Evolutionary conservation across 345 rosid genomes (phyloP).

Genomic region (Citrus maxima): DNA sequence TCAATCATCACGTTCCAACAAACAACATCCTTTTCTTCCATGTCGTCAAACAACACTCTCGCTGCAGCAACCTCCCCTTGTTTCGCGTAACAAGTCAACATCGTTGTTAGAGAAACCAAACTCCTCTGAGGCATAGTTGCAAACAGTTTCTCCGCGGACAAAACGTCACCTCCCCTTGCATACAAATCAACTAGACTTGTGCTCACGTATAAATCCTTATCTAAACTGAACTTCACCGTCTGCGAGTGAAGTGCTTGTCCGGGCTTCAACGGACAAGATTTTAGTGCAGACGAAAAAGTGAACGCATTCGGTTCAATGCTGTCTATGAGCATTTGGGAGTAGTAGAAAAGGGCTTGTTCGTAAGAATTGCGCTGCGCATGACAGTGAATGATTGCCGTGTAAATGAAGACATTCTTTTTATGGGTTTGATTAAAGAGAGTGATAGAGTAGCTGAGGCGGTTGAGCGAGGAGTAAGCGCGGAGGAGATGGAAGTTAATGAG

Average conservation of each 20-base stretch:
- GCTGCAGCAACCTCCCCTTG: conserved; percentile 50
- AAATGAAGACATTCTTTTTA: conserved; percentile 53
- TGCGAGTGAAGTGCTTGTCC: conserved; percentile 51
- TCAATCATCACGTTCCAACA: conserved; percentile 80
- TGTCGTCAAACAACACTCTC: conserved; percentile 47
- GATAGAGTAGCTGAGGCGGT: conserved; percentile 45
- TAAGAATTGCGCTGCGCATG: conserved; percentile 38
- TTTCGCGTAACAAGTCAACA: conserved; percentile 72
- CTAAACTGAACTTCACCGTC: conserved; percentile 57
- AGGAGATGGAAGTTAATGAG: conserved; percentile 75
- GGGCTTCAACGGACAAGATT: conserved; percentile 45
- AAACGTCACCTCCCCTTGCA: conserved; percentile 54
- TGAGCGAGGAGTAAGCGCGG: conserved; percentile 69
- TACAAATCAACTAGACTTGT: conserved; percentile 67
- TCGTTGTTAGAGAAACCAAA: conserved; percentile 61
- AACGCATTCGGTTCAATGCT: conserved; percentile 56
- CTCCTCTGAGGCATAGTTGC: conserved; percentile 58
- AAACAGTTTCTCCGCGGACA: conserved; percentile 60
- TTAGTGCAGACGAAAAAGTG: conserved; percentile 70
- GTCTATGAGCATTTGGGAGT: conserved; percentile 44
- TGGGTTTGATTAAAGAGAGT: conserved; percentile 47
- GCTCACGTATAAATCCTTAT: conserved; percentile 56
- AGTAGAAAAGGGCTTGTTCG: conserved; percentile 42
- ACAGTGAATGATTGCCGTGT: conserved; percentile 57
- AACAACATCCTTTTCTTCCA: conserved; percentile 52